Evolutionary conservation across 345 rosid species (phyloP).

Genomic region (Physaria fendleri): DNA sequence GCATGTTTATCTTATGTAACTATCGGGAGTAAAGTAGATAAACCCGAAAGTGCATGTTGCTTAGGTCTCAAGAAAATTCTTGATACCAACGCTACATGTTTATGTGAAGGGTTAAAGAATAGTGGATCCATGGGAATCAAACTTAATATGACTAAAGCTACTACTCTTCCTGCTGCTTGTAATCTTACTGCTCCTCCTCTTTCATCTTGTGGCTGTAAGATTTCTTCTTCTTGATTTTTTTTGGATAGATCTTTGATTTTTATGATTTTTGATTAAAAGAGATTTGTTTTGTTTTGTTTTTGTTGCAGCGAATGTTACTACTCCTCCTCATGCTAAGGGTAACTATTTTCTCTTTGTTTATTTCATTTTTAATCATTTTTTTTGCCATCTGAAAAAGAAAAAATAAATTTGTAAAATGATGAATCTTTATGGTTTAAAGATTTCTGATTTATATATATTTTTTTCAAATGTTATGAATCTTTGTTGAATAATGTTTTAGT

Average conservation of each 20-base stretch:
- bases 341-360: not conserved
- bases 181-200: conserved; percentile 21
- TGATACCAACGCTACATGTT: conserved; percentile 3
- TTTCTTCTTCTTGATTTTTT: not conserved
- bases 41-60: conserved; percentile 5
- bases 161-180: conserved; percentile 19
- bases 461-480: not conserved
- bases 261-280: not conserved
- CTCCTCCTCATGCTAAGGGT: conserved; percentile 15
- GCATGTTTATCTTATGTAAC: conserved; percentile 13
- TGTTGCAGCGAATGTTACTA: conserved; percentile 4
- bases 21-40: conserved; percentile 6
- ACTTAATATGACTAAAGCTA: conserved; percentile 16
- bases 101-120: conserved; percentile 19
- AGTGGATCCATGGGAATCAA: not conserved
- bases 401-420: too few relatives aligned
- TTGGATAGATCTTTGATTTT: not conserved
- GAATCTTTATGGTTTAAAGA: not conserved
- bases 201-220: conserved; percentile 14
- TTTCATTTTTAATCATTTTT: not conserved
- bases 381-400: not conserved
- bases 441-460: not conserved
- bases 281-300: not conserved
- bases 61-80: conserved; percentile 5
- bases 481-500: not conserved